These are phyloP conservation scores for Pulveroboletus sp. DNA, from an alignment of 768 basidiomycete species.

Conservation along the genomic window DNA sequence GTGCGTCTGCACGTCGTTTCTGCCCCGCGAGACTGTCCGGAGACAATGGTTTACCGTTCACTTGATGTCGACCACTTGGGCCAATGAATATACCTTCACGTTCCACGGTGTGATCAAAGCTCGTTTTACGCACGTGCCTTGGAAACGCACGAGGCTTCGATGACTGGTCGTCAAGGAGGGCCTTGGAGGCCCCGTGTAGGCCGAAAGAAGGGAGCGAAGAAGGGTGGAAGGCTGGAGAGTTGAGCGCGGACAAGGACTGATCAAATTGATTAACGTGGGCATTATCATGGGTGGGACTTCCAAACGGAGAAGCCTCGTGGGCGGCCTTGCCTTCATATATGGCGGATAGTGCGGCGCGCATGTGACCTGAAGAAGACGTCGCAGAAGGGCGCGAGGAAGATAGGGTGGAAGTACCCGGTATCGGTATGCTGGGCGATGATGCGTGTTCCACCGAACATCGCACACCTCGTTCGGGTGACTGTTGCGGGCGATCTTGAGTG, in stretches of 20 bases:
- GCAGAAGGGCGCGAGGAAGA: constrained; percentile 46
- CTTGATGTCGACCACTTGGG: constrained; percentile 68
- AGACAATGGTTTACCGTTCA: constrained; percentile 69
- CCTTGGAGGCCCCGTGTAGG: constrained; percentile 50
- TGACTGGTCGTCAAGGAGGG: constrained; percentile 29
- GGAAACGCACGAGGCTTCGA: constrained; percentile 59
- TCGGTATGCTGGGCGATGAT: constrained; percentile 32
- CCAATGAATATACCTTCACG: constrained; percentile 57
- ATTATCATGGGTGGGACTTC: constrained; percentile 30
- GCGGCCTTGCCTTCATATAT: constrained; percentile 43
- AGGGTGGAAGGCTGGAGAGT: constrained; percentile 53
- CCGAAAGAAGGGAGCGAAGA: constrained; percentile 73
- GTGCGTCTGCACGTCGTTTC: constrained; percentile 79
- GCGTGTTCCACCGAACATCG: constrained; percentile 20
- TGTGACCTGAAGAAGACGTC: constrained; percentile 35
- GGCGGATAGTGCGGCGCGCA: constrained; percentile 42
- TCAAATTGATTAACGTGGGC: constrained; percentile 32
- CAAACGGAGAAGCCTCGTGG: constrained; percentile 34
- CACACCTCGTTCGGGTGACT: constrained; percentile 24
- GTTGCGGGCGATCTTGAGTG: constrained; percentile 22
- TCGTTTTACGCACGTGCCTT: constrained; percentile 86
- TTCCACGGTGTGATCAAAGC: constrained; percentile 88
- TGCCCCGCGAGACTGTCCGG: constrained; percentile 62
- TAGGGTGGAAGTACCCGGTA: constrained; percentile 40
- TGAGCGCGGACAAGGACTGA: constrained; percentile 37